Evolutionary conservation across 23 red algal genomes (phyloP), one percentile per base, ranked within the genome.

Genomic region (Gracilaria domingensis): DNA sequence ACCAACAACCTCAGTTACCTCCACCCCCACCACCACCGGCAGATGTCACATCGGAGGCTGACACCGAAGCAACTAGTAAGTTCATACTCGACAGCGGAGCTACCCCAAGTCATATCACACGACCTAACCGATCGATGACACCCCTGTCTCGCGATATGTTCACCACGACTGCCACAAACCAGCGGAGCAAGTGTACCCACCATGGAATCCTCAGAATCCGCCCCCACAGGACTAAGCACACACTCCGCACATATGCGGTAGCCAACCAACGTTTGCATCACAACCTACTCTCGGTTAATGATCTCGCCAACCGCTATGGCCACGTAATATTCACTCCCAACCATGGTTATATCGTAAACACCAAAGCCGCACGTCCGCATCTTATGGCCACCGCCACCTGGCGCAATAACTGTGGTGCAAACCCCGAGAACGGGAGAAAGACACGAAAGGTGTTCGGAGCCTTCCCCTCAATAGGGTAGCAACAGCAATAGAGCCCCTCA

Each of bases 131-230:
- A 9, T 56, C 29, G 7, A 57, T 80, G 76, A 55, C 76, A 80
- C 47, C 42, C 42, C 42, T 45, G 8, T 26, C n/a, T 25, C 39
- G 5, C 47, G 23, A 55, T 12, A 80, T 9, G 4, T 37, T 37
- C 6, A 80, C 36, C 76, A 35, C 76, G 47, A 35, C 76, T 17
- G 76, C 76, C 17, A 36, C 76, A 11, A 29, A 80, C 35, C 76
- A 80, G 44, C 76, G 39, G 76, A 80, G 28, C 39, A 80, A 23
- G 32, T 80, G 76, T 35, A 56, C 76, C 49, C 54, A 80, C 76
- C 36, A 35, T 80, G 76, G 76, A 58, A 57, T 37, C 29, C n/a
- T 80, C 49, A 38, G 20, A n/a, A 29, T 80, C 49, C n/a, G 54
- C 8, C 9, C 54, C 48, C n/a, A 55, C 76, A 54, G 54, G 76